A percentile compares a stretch with the other conserved stretches of the same genome.
phyloP scores from a whole-genome alignment of 2,329 filamentous ascomycete species.

The Truncatella angustata region DNA sequence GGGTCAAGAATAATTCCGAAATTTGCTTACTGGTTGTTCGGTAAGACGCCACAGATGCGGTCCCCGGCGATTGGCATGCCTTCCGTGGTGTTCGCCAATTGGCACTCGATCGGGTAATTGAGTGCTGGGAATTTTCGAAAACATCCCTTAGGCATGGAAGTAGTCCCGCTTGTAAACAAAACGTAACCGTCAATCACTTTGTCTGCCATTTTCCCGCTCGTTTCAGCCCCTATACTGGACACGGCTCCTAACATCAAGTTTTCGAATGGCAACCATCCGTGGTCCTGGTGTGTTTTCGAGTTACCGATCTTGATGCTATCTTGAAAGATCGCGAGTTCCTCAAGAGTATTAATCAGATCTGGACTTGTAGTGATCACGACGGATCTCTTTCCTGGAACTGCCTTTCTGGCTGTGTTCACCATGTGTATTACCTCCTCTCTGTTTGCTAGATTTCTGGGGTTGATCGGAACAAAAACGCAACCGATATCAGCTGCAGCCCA shows the following conservation, averaged over 20 bases:
- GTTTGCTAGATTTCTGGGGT: slow-evolving; percentile 5
- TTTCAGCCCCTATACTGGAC: background rate
- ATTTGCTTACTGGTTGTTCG: no score
- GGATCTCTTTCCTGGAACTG: background rate
- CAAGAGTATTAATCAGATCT: background rate
- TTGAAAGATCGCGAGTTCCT: background rate
- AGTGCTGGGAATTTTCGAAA: background rate
- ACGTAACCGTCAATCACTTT: slow-evolving; percentile 3
- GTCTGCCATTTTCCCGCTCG: background rate
- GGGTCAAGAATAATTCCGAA: no score
- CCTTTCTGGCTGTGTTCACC: background rate
- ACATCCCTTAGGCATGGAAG: slow-evolving; percentile 6
- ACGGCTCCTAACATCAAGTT: background rate
- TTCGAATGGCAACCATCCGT: slow-evolving; percentile 6
- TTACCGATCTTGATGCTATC: background rate
- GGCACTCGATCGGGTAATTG: background rate
- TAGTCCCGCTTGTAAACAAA: slow-evolving; percentile 8
- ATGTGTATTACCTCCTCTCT: slow-evolving; percentile 5
- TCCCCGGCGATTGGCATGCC: background rate
- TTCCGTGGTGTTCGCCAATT: background rate
- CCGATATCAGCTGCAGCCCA: background rate
- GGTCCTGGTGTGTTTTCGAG: background rate
- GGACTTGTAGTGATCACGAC: slow-evolving; percentile 2
- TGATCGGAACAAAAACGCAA: slow-evolving; percentile 3
- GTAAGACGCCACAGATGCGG: slow-evolving; percentile 1